phyloP scores from a whole-genome alignment of 208 protist species.

The Blechomonas ayalai region DNA sequence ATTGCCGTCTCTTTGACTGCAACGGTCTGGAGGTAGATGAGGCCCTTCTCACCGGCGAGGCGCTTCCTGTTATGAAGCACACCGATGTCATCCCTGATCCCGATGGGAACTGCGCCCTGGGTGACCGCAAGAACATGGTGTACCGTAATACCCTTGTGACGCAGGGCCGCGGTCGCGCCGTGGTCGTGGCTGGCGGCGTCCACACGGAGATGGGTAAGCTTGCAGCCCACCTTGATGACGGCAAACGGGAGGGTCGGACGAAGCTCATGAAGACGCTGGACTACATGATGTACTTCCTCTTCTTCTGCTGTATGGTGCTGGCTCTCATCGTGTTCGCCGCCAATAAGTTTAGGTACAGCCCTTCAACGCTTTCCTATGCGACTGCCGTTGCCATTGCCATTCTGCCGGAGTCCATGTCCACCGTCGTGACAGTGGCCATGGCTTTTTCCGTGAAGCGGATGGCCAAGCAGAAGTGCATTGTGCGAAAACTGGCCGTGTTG shows the following conservation, averaged over 20 bases:
- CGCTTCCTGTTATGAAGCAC: conserved; percentile 75
- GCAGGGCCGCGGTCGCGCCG: conserved; percentile 72
- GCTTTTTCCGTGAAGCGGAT: conserved; percentile 77
- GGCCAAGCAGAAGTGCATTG: conserved; percentile 82
- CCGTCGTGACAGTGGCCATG: conserved; percentile 83
- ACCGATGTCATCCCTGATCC: conserved; percentile 74
- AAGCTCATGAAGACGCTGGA: conserved; percentile 77
- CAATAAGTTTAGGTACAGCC: conserved; percentile 60
- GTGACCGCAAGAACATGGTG: conserved; percentile 89
- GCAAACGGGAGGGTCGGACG: conserved; percentile 43
- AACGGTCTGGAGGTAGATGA: conserved; percentile 90
- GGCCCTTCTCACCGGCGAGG: conserved; percentile 91
- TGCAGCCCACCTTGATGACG: conserved; percentile 42
- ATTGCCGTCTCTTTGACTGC: conserved; percentile 91
- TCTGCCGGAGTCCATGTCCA: conserved; percentile 81
- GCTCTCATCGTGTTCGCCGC: conserved; percentile 76
- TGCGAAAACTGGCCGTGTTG: conserved; percentile 74
- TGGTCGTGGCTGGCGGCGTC: conserved; percentile 64
- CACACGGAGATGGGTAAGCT: conserved; percentile 89
- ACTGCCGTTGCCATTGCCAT: conserved; percentile 85
- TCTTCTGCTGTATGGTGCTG: conserved; percentile 61
- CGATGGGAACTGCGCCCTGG: conserved; percentile 52
- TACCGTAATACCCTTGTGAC: conserved; percentile 85
- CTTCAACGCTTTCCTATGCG: conserved; percentile 61
- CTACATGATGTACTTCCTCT: conserved; percentile 88